Evolutionary conservation across 2,329 filamentous ascomycete species (phyloP), one percentile per base, ranked within the genome.

Genomic region (Cryphonectria japonica): DNA sequence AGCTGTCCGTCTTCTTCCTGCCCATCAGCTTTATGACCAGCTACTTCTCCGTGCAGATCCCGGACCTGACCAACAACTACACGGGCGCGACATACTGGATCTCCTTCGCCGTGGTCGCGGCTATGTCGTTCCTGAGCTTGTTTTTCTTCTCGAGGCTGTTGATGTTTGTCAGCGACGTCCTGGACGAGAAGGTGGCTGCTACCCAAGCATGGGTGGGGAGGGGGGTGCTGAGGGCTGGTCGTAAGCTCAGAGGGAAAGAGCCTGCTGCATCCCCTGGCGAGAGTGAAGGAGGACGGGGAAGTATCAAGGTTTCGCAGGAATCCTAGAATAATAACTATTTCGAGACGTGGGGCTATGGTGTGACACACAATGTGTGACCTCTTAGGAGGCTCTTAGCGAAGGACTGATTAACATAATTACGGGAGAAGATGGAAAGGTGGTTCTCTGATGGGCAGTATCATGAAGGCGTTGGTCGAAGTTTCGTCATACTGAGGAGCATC

Each of bases 1-100:
- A 94, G 78, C 88, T 92, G 7, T 92, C 90, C 16, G 92, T 94
- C 57, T 83, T 94, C 67, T 94, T 94, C 81, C 84, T 94, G 69
- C 92, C 92, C 0, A 90, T 94, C 72, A 91, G 87, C 74, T 85
- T 94, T 65, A 90, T 94, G 88, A 93, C 91, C 3, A 88, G 85
- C 43, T 94, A 93, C 79, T 94, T 93, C 78, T 90, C 89, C 7
- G 86, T 91, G 1, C 86, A 92, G 77, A 87, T 93, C 66, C 80
- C 83, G 9, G 85, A 87, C 4, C 81, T 90, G 13, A 83, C 87
- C 65, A 78, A 79, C 9, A 80, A 82, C n/a, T 93, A 92, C 79
- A 88, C 87, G 0, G 80, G 85, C 19, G 84, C 79, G 69, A 86
- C 88, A 60, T 94, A 92, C 78, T 94, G 92, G 92, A 83, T 87